Base-by-base conservation (phyloP, 257 asterid species). In the Jaltomata sinuosa region DNA sequence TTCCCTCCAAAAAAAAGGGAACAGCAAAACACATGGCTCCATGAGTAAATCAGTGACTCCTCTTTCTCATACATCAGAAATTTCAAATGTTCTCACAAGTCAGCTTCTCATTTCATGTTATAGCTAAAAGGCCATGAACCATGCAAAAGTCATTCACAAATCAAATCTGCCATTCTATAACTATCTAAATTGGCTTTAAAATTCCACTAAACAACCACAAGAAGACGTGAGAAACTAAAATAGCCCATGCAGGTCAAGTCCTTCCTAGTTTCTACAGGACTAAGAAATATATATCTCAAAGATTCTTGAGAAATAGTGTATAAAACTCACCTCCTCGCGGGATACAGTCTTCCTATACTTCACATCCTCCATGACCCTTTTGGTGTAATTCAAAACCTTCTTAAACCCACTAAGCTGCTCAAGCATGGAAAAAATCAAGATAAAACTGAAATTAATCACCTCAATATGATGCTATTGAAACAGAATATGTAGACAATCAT, bases 321-420 rank as follows among this genome's bases (percentile, higher is more conserved):
- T 74, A 25, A 65, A 31, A 11, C 81, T 89, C 90, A 97, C 99
- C 97, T 97, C 99, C 93, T 97, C 99, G 2, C 97, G 99, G 36
- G 99, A 91, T 49, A 95, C 93, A 86, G 90, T 84, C 91, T 89
- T 94, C 87, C 99, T 94, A 87, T 95, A 92, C 88, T 87, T 94
- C 81, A 95, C 95, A 87, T 97, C 99, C 86, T 93, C 99, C 89
- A 84, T 91, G 85, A 95, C 98, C 84, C 89, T 97, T 88, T 95
- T 95, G 83, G 97, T 91, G 89, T 94, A 97, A 89, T 97, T 97
- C 89, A 97, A 84, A 83, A 97, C 99, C 96, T 97, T 97, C 92
- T 97, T 97, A 89, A 93, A 97, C 81, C 99, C 99, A 92, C 98
- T 97, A 86, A 95, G 99, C 99, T 97, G 97, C 88, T 89, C 86